These are phyloP conservation scores for Fagus crenata DNA, from an alignment of 306 rosid species.

Conservation along the genomic window DNA sequence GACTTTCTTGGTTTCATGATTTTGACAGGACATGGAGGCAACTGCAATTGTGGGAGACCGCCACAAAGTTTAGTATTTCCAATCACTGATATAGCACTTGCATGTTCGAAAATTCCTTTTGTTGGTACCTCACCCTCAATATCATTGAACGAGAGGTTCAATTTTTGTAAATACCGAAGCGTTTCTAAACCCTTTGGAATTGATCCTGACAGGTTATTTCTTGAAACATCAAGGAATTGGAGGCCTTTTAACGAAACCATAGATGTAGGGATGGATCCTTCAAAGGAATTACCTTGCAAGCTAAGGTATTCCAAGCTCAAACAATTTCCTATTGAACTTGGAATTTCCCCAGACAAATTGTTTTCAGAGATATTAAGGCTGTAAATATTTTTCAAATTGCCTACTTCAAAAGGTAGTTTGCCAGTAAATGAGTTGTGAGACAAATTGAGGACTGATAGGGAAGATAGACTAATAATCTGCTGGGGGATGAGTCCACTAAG, in stretches of 20 bases:
- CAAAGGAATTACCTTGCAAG: conserved; percentile 29
- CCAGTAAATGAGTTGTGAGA: conserved; percentile 37
- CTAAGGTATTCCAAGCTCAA: conserved; percentile 28
- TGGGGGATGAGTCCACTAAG: conserved; percentile 38
- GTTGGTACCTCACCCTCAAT: conserved; percentile 45
- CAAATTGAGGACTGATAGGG: conserved; percentile 27
- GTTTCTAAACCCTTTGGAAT: conserved; percentile 35
- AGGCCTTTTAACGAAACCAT: conserved; percentile 38
- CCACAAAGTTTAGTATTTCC: conserved; percentile 32
- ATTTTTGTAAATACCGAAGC: neutral
- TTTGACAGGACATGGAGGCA: conserved; percentile 11
- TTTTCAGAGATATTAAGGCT: conserved; percentile 33
- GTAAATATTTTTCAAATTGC: conserved; percentile 16
- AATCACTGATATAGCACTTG: conserved; percentile 1
- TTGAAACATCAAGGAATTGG: conserved; percentile 31
- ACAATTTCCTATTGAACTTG: conserved; percentile 30
- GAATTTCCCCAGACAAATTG: conserved; percentile 29
- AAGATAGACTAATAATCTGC: neutral
- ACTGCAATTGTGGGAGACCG: neutral
- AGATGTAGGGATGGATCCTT: conserved; percentile 34
- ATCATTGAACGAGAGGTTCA: conserved; percentile 45
- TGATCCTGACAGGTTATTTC: conserved; percentile 29
- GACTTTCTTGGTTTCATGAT: conserved; percentile 17
- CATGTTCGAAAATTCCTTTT: conserved; percentile 35
- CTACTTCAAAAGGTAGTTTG: conserved; percentile 14